These are phyloP conservation scores for Sporothrix variecibatus DNA, from an alignment of 2,329 filamentous ascomycete genomes.

Conservation along the genomic window DNA sequence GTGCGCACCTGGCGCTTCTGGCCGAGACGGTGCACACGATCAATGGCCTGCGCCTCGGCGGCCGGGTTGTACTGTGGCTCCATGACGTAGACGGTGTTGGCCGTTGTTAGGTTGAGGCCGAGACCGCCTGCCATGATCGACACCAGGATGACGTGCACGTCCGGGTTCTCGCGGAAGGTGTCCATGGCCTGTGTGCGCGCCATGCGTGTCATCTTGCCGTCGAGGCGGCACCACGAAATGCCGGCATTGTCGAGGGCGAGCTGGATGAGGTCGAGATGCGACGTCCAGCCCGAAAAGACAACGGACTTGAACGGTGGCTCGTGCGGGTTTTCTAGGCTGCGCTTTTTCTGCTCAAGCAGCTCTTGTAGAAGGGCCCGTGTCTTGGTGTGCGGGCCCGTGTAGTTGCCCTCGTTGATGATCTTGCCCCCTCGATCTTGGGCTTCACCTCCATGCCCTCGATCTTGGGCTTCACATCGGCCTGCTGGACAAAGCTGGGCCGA, in stretches of 20 bases:
- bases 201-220: constrained; percentile 80
- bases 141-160: constrained; percentile 79
- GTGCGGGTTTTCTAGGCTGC: constrained; percentile 61
- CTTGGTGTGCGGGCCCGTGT: constrained; percentile 88
- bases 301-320: constrained; percentile 87
- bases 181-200: constrained; percentile 76
- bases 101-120: constrained; percentile 85
- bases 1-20: constrained; percentile 89
- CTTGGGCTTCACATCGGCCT: neutral
- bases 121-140: constrained; percentile 91
- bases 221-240: constrained; percentile 77
- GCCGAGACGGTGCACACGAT: constrained; percentile 87
- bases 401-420: constrained; percentile 62
- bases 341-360: constrained; percentile 64
- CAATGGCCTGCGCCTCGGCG: constrained; percentile 89
- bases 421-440: constrained; percentile 39
- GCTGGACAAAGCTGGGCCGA: neutral
- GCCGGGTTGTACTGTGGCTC: constrained; percentile 97
- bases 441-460: neutral
- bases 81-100: constrained; percentile 91
- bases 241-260: constrained; percentile 69
- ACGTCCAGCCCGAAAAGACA: constrained; percentile 95
- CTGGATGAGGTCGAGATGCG: constrained; percentile 89
- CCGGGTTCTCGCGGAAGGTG: constrained; percentile 70
- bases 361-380: constrained; percentile 79